Conservation (phyloP, 805 yeast species). For the Metschnikowia bowlesiae region DNA sequence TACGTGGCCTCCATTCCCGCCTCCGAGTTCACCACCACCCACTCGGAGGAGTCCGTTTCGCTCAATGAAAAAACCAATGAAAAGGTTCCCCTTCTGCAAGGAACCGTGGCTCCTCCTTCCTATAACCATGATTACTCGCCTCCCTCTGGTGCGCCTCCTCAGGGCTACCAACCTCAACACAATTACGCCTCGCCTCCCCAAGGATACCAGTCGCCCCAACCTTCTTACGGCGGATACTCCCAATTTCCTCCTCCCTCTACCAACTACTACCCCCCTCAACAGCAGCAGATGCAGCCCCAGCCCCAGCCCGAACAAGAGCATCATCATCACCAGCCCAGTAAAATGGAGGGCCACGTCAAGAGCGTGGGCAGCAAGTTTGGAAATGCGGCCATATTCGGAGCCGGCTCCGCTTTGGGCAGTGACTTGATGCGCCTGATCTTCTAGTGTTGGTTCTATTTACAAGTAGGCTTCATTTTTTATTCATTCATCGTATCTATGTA, state of each 20-base stretch:
- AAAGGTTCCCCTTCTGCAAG: not conserved
- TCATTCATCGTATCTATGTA: conserved; percentile 15
- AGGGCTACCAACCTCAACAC: conserved; percentile 5
- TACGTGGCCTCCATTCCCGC: conserved; percentile 54
- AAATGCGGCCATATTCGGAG: conserved; percentile 92
- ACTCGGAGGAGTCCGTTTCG: conserved; percentile 16
- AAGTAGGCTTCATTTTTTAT: not conserved
- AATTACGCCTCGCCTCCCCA: not conserved
- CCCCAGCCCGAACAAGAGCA: conserved; percentile 18
- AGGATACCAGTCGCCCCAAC: conserved; percentile 20
- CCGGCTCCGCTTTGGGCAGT: conserved; percentile 91
- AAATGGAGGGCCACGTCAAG: conserved; percentile 34
- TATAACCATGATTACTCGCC: not conserved
- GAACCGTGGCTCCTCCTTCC: not conserved
- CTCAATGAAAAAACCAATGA: not conserved
- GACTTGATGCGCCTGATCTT: conserved; percentile 73
- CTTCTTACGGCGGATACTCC: conserved; percentile 32
- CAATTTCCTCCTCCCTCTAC: conserved; percentile 53
- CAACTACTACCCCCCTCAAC: conserved; percentile 38
- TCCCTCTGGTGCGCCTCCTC: not conserved
- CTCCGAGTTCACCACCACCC: conserved; percentile 26
- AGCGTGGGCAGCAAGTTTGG: conserved; percentile 79
- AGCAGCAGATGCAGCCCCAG: conserved; percentile 15
- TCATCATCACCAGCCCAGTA: conserved; percentile 18
- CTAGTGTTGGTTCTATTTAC: conserved; percentile 18